phyloP scores from a whole-genome alignment of 108 stramenopile species.

The Nannochloropsis granulata region DNA sequence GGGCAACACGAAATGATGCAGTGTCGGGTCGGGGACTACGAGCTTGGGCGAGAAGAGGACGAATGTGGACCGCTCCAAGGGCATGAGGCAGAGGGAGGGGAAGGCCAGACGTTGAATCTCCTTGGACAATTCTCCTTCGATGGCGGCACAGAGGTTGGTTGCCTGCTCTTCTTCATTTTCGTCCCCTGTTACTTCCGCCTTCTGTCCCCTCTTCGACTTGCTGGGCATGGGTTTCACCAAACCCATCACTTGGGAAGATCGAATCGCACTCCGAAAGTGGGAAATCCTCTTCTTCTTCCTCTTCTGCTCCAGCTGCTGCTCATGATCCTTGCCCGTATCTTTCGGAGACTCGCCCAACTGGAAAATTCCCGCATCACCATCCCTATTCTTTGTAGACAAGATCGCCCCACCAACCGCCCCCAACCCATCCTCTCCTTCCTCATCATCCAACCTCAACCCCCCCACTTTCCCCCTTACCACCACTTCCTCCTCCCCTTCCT shows the following conservation, averaged over 20 bases:
- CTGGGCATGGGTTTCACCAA: not conserved
- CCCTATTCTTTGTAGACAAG: not conserved
- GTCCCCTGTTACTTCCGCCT: not conserved
- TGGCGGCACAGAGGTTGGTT: not conserved
- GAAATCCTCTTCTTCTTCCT: not conserved
- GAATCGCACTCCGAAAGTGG: not conserved
- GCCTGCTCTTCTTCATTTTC: not conserved
- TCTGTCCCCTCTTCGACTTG: not conserved
- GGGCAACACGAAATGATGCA: not conserved
- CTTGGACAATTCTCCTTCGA: not conserved
- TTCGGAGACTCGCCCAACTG: not conserved
- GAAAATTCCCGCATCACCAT: not conserved
- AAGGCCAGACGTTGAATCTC: not conserved
- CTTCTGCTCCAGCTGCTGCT: not conserved
- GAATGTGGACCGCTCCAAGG: not conserved
- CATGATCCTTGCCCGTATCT: not conserved
- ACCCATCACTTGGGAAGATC: not conserved
- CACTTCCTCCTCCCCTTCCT: not conserved
- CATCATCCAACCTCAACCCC: not conserved
- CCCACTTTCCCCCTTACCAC: not conserved
- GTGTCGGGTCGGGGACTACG: not conserved
- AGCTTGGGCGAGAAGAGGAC: not conserved
- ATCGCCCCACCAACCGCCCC: not conserved
- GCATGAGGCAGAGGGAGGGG: not conserved
- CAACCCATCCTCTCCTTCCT: not conserved